phyloP scores from a whole-genome alignment of 495 filamentous ascomycete genomes.

The Immersiella caudata region DNA sequence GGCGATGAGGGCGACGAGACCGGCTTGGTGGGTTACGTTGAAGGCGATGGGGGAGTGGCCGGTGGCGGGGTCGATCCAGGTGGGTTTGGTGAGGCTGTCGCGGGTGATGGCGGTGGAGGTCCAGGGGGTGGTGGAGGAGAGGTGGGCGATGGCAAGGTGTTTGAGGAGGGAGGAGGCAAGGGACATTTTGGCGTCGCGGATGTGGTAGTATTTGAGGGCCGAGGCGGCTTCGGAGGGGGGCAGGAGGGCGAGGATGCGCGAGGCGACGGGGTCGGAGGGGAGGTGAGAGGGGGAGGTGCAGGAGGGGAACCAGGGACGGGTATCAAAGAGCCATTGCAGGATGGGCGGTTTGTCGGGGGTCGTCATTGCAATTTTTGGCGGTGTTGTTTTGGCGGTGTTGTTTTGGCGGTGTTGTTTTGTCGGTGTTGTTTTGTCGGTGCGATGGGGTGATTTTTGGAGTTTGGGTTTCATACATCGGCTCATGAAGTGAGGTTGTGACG shows the following conservation, averaged over 20 bases:
- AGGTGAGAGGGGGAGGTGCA: slow-evolving; percentile 46
- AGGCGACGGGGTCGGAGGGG: slow-evolving; percentile 48
- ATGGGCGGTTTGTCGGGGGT: slow-evolving; percentile 25
- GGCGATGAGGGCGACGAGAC: slow-evolving; percentile 65
- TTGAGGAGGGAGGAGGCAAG: slow-evolving; percentile 81
- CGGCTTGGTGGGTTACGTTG: slow-evolving; percentile 88
- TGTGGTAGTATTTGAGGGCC: slow-evolving; percentile 60
- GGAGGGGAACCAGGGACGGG: slow-evolving; percentile 46
- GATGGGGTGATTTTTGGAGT: slow-evolving; percentile 9
- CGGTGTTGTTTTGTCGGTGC: slow-evolving; percentile 4
- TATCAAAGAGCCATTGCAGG: slow-evolving; percentile 54
- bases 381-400: not conserved
- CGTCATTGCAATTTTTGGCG: slow-evolving; percentile 21
- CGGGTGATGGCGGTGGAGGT: slow-evolving; percentile 60
- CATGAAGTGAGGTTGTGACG: not conserved
- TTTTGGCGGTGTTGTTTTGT: not conserved
- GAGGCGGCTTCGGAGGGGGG: slow-evolving; percentile 50
- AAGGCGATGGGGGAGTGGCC: slow-evolving; percentile 61
- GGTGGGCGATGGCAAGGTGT: slow-evolving; percentile 68
- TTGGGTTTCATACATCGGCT: slow-evolving; percentile 11
- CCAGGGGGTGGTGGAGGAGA: slow-evolving; percentile 65
- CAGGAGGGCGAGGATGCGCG: slow-evolving; percentile 61
- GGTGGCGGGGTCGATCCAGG: slow-evolving; percentile 40
- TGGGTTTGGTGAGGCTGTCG: slow-evolving; percentile 63
- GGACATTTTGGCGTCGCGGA: slow-evolving; percentile 67